These are phyloP conservation scores for Danielia oregonensis DNA, from an alignment of 805 yeast genomes.

Conservation along the genomic window DNA sequence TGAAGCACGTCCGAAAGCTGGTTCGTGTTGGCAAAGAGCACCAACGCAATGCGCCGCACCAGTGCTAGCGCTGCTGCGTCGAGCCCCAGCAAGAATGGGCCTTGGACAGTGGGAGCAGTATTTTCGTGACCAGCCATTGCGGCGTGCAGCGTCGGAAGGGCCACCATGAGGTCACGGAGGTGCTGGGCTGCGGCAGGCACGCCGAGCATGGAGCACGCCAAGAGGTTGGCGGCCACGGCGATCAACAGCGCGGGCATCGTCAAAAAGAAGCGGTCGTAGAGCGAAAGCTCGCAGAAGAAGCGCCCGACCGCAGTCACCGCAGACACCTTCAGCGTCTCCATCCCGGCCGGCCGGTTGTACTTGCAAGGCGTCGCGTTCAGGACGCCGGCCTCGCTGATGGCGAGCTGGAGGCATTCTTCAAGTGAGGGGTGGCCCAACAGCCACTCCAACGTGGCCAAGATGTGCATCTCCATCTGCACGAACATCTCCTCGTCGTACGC, in stretches of 20 bases:
- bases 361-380: constrained; percentile 21
- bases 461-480: constrained; percentile 44
- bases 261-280: constrained; percentile 48
- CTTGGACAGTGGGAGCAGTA: constrained; percentile 34
- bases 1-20: constrained; percentile 49
- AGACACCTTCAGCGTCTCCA: constrained; percentile 33
- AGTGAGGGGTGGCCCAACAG: constrained; percentile 44
- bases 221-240: constrained; percentile 46
- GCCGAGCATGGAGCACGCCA: constrained; percentile 53
- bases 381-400: constrained; percentile 35
- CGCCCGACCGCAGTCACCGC: constrained; percentile 53
- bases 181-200: constrained; percentile 36
- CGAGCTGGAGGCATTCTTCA: constrained; percentile 48
- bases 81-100: constrained; percentile 49
- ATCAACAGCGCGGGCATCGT: constrained; percentile 44
- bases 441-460: constrained; percentile 42
- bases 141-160: neutral
- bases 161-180: constrained; percentile 8
- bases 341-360: constrained; percentile 18
- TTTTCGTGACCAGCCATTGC: constrained; percentile 35
- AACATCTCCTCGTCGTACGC: constrained; percentile 56
- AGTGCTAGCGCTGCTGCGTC: constrained; percentile 34
- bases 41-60: constrained; percentile 39
- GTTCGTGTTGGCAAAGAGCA: constrained; percentile 41
- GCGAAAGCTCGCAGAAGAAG: constrained; percentile 51